Percentiles rank a stretch among this genome's conserved stretches.
Evolutionary conservation across 352 stramenopile genomes (phyloP).

Genomic region (Globisporangium takayamanum): DNA sequence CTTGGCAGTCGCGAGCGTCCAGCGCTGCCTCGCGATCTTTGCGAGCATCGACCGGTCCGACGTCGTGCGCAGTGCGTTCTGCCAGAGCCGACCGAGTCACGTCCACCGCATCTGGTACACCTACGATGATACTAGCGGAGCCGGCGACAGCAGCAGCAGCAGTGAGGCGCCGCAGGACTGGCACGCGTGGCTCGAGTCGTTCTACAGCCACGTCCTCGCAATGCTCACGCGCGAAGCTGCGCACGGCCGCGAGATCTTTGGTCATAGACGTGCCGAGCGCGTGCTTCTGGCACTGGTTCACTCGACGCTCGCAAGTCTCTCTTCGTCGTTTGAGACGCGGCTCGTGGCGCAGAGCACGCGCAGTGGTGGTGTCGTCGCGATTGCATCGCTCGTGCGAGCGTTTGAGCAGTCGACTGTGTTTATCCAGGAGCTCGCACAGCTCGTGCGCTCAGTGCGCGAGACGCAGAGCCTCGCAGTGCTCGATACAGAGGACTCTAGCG

Average conservation of each 20-base stretch:
- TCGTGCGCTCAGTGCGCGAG: constrained; percentile 34
- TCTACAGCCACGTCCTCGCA: constrained; percentile 45
- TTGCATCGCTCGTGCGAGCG: constrained; percentile 30
- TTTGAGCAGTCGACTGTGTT: constrained; percentile 45
- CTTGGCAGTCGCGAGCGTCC: constrained; percentile 32
- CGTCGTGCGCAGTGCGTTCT: constrained; percentile 44
- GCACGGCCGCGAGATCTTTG: constrained; percentile 46
- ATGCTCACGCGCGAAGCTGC: constrained; percentile 52
- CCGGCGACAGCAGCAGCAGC: background rate
- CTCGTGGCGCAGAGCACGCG: constrained; percentile 17
- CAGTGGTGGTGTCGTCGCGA: constrained; percentile 9
- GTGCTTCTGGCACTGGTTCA: constrained; percentile 42
- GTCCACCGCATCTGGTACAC: constrained; percentile 58
- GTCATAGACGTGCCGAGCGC: constrained; percentile 10
- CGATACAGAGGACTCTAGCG: background rate
- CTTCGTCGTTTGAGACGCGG: constrained; percentile 46
- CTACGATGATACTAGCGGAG: constrained; percentile 8
- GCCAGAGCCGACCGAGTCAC: constrained; percentile 28
- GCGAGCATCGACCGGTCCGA: constrained; percentile 36
- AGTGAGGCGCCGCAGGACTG: constrained; percentile 15
- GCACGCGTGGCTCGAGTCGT: constrained; percentile 34
- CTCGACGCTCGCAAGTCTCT: constrained; percentile 42
- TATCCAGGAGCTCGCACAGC: constrained; percentile 30
- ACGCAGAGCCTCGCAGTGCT: constrained; percentile 7
- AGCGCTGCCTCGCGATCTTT: constrained; percentile 46